These are phyloP conservation scores for Debaryomyces udenii DNA, from an alignment of 1,139 yeast genomes.

Conservation along the genomic window DNA sequence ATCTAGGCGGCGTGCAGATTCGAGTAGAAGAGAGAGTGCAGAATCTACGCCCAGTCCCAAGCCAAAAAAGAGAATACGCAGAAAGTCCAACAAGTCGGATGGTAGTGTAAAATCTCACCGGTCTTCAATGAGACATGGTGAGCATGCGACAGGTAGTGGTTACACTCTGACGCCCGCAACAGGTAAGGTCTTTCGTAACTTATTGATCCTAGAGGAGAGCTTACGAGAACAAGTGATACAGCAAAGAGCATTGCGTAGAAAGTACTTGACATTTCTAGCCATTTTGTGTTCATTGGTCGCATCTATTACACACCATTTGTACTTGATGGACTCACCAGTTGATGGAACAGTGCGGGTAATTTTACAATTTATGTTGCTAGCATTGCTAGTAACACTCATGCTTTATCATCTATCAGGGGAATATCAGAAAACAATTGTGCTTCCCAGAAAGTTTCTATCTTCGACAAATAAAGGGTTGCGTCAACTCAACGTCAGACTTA, in stretches of 20 bases:
- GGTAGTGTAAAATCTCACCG: constrained; percentile 28
- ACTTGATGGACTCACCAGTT: constrained; percentile 27
- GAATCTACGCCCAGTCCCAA: constrained; percentile 24
- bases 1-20: constrained; percentile 8
- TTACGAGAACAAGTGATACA: constrained; percentile 78
- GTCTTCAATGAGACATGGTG: constrained; percentile 18
- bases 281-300: constrained; percentile 48
- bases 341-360: constrained; percentile 46
- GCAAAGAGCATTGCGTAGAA: constrained; percentile 68
- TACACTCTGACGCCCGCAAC: constrained; percentile 57
- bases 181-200: constrained; percentile 75
- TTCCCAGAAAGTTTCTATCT: constrained; percentile 75
- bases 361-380: constrained; percentile 64
- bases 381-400: constrained; percentile 68
- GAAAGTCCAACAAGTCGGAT: constrained; percentile 35
- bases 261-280: constrained; percentile 72
- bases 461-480: constrained; percentile 87
- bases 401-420: constrained; percentile 89
- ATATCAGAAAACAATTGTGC: constrained; percentile 79
- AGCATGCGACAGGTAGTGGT: constrained; percentile 35
- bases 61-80: constrained; percentile 30
- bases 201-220: constrained; percentile 83
- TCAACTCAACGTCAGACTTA: constrained; percentile 76
- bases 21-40: constrained; percentile 16
- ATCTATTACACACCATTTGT: constrained; percentile 45